Evolutionary conservation across 2,329 filamentous ascomycete genomes (phyloP).

Genomic region (Aureobasidium sp.): DNA sequence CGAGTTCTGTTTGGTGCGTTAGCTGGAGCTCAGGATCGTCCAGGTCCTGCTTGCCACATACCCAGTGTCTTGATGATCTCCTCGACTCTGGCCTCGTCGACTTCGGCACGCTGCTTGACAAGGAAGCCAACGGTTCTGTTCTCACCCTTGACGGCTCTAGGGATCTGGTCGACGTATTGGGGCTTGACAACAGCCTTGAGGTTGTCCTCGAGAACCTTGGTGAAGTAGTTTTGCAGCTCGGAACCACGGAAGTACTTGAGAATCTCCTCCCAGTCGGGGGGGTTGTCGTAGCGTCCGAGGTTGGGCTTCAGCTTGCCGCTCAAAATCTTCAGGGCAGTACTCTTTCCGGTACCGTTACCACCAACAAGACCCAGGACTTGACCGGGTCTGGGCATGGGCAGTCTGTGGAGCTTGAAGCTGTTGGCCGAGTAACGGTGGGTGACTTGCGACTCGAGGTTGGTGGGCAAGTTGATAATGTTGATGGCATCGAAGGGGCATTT

Average conservation of each 20-base stretch:
- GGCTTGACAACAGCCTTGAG: conserved; percentile 98
- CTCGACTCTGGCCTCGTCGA: conserved; percentile 60
- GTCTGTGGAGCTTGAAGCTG: conserved; percentile 97
- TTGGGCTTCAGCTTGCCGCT: conserved; percentile 98
- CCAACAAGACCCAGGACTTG: conserved; percentile 94
- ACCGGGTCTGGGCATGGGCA: conserved; percentile 90
- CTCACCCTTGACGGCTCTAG: conserved; percentile 75
- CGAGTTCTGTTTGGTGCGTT: conserved; percentile 51
- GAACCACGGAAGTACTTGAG: conserved; percentile 97
- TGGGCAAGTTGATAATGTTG: conserved; percentile 99
- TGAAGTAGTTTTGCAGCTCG: conserved; percentile 98
- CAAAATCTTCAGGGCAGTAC: conserved; percentile 97
- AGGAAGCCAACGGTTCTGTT: conserved; percentile 67
- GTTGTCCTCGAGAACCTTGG: conserved; percentile 93
- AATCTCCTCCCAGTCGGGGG: conserved; percentile 98
- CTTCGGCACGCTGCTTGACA: conserved; percentile 64
- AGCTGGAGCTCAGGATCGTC: background rate
- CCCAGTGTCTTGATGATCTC: conserved; percentile 72
- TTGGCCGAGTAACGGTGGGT: conserved; percentile 98
- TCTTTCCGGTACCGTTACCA: conserved; percentile 99
- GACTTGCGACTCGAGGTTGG: conserved; percentile 95
- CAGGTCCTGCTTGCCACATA: conserved; percentile 22
- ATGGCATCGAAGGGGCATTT: conserved; percentile 98
- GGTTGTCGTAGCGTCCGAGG: conserved; percentile 87
- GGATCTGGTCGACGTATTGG: conserved; percentile 98